Conservation (phyloP, 1,284 basidiomycete genomes). For the Cystobasidium pallidum region DNA sequence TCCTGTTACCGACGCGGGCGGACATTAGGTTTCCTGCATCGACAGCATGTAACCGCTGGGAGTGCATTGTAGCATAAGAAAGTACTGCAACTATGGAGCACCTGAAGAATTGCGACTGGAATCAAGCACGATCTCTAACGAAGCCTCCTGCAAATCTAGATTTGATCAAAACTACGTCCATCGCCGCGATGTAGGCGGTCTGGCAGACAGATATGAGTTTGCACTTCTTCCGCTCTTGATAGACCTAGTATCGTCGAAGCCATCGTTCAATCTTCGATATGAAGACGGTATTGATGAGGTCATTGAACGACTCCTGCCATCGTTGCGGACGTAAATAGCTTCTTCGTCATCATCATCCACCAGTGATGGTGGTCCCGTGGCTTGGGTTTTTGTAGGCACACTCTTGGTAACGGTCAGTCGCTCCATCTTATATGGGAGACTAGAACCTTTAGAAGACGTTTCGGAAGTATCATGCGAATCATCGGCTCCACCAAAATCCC, state of each 20-base stretch:
- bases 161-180: neutral
- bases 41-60: neutral
- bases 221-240: slow-evolving; percentile 18
- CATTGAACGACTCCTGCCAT: slow-evolving; percentile 6
- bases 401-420: neutral
- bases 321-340: slow-evolving; percentile 7
- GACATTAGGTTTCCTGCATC: too few species aligned
- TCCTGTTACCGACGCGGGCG: too few species aligned
- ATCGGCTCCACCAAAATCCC: neutral
- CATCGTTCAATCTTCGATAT: neutral
- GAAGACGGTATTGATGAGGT: slow-evolving; percentile 13
- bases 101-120: too few species aligned
- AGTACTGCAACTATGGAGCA: neutral
- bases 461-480: neutral
- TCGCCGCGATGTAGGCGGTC: neutral
- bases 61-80: neutral
- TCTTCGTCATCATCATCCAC: slow-evolving; percentile 6
- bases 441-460: neutral
- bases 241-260: neutral
- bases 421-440: slow-evolving; percentile 6
- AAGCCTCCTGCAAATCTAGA: neutral
- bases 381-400: neutral
- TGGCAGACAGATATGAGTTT: slow-evolving; percentile 3
- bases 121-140: too few species aligned
- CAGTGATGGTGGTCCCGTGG: neutral